Base-by-base conservation (phyloP, 805 yeast genomes). In the Candida chilensis region DNA sequence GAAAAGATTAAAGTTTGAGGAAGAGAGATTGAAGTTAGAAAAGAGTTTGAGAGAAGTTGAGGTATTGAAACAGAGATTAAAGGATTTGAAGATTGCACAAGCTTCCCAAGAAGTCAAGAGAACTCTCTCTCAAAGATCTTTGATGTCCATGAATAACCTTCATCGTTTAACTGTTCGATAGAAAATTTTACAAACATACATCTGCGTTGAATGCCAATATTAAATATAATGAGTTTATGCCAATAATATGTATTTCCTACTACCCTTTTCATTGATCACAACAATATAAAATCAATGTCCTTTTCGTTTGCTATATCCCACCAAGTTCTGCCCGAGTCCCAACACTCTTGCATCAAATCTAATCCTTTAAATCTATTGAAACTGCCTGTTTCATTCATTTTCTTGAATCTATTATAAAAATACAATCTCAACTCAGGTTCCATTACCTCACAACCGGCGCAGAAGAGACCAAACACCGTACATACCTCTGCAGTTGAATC, bases 21-120 rank as follows among this genome's bases (percentile, higher is more conserved):
- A 83, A 44, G 94, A 85, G 52, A 67, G 87, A 46, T 65, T 81
- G 27, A 65, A 60, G 28, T 59, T 87, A 37, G 94, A 85, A 42
- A 69, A 74, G 52, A 58, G 66, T 28, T 62, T 88, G 44, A 76
- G 94, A 43, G 81, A 76, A 35, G 77, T 78, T 14, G 81, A 86
- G 3, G 61, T 62, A 14, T 57, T 86, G 60, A 67, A 70, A 40
- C 79, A 79, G 35, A 69, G 87, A 39, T 63, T 87, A 35, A 62
- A 64, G 16, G 81, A 75, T 42, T 68, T 87, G 47, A 66, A 67
- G 41, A 66, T 69, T 45, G 81, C 64, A 16, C 58, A 66, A 5
- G 54, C 54, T 25, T 60, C 65, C 11, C 65, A 63, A 44, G 67
- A 61, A 37, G 41, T 54, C 17, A 26, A 26, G 13, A 20, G 22